phyloP scores from a whole-genome alignment of 164 flowering plant genomes.

The Tetracentron sinense region DNA sequence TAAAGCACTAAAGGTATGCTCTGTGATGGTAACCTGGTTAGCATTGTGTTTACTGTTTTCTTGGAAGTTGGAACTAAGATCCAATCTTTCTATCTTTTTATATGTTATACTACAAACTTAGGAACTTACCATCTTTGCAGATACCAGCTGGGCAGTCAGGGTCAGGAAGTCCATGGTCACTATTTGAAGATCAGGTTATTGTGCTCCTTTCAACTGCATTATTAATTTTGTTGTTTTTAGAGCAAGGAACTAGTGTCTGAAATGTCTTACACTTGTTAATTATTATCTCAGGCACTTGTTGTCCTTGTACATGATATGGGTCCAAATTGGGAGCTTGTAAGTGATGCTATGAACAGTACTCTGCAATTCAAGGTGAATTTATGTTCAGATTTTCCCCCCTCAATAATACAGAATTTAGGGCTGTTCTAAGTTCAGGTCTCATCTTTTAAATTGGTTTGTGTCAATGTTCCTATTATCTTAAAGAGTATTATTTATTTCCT shows the following conservation, averaged over 20 bases:
- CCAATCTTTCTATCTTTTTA: neutral
- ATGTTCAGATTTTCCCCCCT: slow-evolving; percentile 5
- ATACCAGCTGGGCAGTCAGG: slow-evolving; percentile 55
- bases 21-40: neutral
- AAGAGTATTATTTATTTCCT: neutral
- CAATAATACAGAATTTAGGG: too few species aligned
- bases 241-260: slow-evolving; percentile 4
- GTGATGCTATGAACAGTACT: slow-evolving; percentile 87
- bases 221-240: neutral
- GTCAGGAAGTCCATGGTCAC: slow-evolving; percentile 76
- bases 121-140: slow-evolving; percentile 37
- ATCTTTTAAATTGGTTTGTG: neutral
- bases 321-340: slow-evolving; percentile 95
- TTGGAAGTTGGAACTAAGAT: neutral
- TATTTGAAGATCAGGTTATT: slow-evolving; percentile 81
- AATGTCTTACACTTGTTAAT: neutral
- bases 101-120: slow-evolving; percentile 8
- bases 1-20: slow-evolving; percentile 68
- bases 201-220: neutral
- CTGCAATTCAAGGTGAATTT: slow-evolving; percentile 72
- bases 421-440: neutral
- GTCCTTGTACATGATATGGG: slow-evolving; percentile 99
- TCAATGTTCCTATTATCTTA: neutral
- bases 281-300: slow-evolving; percentile 73
- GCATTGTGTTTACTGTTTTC: neutral